Percentiles rank a stretch among this genome's conserved stretches.
phyloP scores from a whole-genome alignment of 169 alveolate species.

The Plasmodium yoelii region DNA sequence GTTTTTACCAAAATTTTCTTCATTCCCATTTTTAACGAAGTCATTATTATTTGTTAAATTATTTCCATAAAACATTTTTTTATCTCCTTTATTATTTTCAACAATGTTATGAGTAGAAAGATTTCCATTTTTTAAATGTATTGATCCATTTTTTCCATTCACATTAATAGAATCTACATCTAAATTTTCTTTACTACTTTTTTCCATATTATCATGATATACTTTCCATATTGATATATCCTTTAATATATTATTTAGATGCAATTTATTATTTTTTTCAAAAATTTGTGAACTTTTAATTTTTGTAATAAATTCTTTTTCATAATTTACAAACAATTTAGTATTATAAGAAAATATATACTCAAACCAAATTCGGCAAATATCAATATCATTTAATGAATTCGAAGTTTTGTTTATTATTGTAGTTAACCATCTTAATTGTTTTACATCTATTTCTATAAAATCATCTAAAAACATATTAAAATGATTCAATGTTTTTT shows the following conservation, averaged over 20 bases:
- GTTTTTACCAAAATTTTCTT: not conserved
- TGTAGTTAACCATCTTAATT: conserved; percentile 72
- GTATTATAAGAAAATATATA: conserved; percentile 34
- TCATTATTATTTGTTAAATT: not conserved
- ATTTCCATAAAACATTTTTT: not conserved
- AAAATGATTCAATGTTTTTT: conserved; percentile 31
- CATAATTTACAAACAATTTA: conserved; percentile 36
- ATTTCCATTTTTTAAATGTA: not conserved
- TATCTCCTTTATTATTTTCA: conserved; percentile 16
- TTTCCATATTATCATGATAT: conserved; percentile 53
- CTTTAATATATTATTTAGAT: conserved; percentile 41
- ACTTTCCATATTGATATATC: conserved; percentile 37
- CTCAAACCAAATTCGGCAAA: conserved; percentile 74
- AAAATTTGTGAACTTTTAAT: conserved; percentile 46
- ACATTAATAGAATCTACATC: not conserved
- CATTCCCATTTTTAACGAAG: not conserved
- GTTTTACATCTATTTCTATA: conserved; percentile 52
- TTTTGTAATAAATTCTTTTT: conserved; percentile 56
- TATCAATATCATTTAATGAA: conserved; percentile 47
- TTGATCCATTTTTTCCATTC: not conserved
- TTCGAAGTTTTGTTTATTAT: conserved; percentile 60
- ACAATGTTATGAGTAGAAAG: conserved; percentile 34
- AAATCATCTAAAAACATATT: conserved; percentile 39
- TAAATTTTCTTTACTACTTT: not conserved
- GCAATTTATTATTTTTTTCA: conserved; percentile 48